Percentiles rank a stretch among this genome's conserved stretches.
phyloP scores from a whole-genome alignment of 1,284 basidiomycete species.

The Rhizoctonia solani region DNA sequence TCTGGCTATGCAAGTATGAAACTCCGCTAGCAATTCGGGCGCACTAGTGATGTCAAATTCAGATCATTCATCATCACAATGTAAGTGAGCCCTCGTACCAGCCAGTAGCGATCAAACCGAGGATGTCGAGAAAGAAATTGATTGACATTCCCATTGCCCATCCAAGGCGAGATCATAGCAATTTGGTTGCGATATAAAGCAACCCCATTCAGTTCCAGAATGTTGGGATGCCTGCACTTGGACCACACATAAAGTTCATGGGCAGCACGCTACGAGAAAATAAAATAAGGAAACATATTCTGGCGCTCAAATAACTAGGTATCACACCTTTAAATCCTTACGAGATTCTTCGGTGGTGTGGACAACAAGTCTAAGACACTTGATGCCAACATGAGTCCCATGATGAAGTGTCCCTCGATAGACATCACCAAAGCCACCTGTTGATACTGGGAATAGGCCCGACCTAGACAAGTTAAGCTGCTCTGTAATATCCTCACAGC shows the following conservation, averaged over 20 bases:
- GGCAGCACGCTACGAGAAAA: not conserved
- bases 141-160: not conserved
- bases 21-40: not conserved
- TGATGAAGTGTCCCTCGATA: not conserved
- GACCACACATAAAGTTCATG: conserved; percentile 16
- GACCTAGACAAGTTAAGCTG: not conserved
- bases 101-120: not conserved
- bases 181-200: not conserved
- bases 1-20: not conserved
- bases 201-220: conserved; percentile 1
- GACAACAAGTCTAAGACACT: not conserved
- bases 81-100: not conserved
- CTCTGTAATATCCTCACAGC: not conserved
- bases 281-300: not conserved
- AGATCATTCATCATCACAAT: not conserved
- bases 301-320: not conserved
- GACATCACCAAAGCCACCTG: conserved; percentile 7
- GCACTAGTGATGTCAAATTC: not conserved
- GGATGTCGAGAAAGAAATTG: not conserved
- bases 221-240: not conserved
- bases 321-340: not conserved
- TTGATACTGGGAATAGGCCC: not conserved
- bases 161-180: conserved; percentile 14
- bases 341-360: not conserved
- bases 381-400: conserved; percentile 5